Evolutionary conservation across 2,329 filamentous ascomycete genomes (phyloP).

Genomic region (Penicillium sp.): DNA sequence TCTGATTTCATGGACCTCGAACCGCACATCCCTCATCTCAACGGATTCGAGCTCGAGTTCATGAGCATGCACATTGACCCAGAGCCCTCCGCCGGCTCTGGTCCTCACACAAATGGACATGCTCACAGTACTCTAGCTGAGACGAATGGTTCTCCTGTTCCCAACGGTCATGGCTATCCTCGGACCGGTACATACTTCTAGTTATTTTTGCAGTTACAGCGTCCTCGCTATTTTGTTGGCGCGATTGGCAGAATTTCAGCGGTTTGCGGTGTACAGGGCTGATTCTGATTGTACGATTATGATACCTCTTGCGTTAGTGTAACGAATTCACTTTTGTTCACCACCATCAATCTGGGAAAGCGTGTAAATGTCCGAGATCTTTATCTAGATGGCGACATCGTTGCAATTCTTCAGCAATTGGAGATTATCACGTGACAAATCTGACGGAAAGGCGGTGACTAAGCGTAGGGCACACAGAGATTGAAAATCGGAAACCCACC

Average conservation of each 20-base stretch:
- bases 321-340: constrained; percentile 21
- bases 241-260: constrained; percentile 19
- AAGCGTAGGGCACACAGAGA: constrained; percentile 34
- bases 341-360: constrained; percentile 1
- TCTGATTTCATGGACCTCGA: constrained; percentile 52
- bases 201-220: constrained; percentile 24
- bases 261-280: constrained; percentile 30
- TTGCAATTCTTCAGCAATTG: neutral
- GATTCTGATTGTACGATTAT: constrained; percentile 43
- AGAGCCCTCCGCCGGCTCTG: constrained; percentile 27
- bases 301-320: constrained; percentile 40
- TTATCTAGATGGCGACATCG: neutral
- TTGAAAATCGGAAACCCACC: constrained; percentile 30
- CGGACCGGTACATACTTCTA: constrained; percentile 43
- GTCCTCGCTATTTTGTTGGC: constrained; percentile 20
- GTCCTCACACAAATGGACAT: constrained; percentile 33
- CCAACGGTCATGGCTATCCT: constrained; percentile 37
- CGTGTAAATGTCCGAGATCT: neutral
- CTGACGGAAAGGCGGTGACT: constrained; percentile 14
- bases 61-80: constrained; percentile 42
- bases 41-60: constrained; percentile 40
- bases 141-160: constrained; percentile 27
- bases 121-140: constrained; percentile 23
- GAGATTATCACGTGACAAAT: constrained; percentile 7
- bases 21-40: constrained; percentile 48